These are phyloP conservation scores for Candida fluviatilis DNA, from an alignment of 805 yeast genomes.

Conservation along the genomic window DNA sequence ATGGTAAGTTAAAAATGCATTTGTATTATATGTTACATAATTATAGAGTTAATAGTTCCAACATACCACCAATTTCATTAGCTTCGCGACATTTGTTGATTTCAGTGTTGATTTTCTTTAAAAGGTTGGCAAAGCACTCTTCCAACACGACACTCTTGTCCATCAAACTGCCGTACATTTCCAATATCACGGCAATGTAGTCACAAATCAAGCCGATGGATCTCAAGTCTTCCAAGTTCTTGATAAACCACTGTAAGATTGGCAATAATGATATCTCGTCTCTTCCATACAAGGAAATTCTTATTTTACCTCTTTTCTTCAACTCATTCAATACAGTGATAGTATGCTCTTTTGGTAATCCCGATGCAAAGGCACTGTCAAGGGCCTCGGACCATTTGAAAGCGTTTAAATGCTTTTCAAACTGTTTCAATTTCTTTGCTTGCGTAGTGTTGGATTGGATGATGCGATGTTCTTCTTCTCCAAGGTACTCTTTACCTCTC, in stretches of 20 bases:
- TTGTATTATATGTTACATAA: constrained; percentile 3
- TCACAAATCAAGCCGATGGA: constrained; percentile 61
- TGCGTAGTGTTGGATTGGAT: constrained; percentile 51
- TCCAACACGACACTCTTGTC: constrained; percentile 75
- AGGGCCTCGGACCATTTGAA: constrained; percentile 93
- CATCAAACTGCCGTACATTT: constrained; percentile 70
- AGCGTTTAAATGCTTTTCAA: constrained; percentile 78
- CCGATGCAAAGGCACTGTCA: constrained; percentile 77
- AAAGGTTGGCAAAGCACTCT: constrained; percentile 60
- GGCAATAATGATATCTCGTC: constrained; percentile 88
- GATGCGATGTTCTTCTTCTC: constrained; percentile 78
- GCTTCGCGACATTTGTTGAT: constrained; percentile 82
- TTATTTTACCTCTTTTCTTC: constrained; percentile 82
- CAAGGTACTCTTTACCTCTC: constrained; percentile 87
- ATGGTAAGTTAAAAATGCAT: too few species aligned
- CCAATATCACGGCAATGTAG: constrained; percentile 61
- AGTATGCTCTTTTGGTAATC: constrained; percentile 75
- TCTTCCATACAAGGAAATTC: constrained; percentile 73
- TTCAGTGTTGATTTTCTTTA: constrained; percentile 61
- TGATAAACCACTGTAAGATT: constrained; percentile 75
- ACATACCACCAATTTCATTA: constrained; percentile 87
- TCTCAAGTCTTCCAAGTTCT: constrained; percentile 75
- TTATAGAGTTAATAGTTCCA: constrained; percentile 68
- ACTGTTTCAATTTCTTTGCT: constrained; percentile 66
- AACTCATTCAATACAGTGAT: constrained; percentile 82